Conservation (phyloP, 1,139 yeast genomes). For the Candida sanyaensis region DNA sequence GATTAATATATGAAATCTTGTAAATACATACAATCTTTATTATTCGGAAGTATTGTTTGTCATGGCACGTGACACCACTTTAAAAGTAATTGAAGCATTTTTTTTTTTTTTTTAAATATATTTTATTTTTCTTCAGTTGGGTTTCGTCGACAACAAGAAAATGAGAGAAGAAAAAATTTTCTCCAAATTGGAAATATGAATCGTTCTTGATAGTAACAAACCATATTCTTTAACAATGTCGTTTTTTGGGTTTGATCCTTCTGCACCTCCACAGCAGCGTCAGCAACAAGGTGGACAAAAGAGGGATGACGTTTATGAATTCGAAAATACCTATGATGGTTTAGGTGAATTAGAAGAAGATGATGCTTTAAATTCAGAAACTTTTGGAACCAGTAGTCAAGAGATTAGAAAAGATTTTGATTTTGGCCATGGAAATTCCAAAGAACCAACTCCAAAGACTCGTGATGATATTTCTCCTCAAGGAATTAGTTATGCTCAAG, state of each 20-base stretch:
- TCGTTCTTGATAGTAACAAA: not conserved
- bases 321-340: constrained; percentile 84
- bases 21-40: not conserved
- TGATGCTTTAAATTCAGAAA: constrained; percentile 84
- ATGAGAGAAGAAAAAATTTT: constrained; percentile 1
- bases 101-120: too few relatives aligned
- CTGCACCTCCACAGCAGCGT: constrained; percentile 33
- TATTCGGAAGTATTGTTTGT: not conserved
- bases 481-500: constrained; percentile 60
- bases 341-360: constrained; percentile 74
- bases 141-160: constrained; percentile 4
- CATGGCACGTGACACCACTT: too few relatives aligned
- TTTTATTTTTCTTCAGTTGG: not conserved
- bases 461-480: constrained; percentile 24
- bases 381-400: constrained; percentile 67
- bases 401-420: constrained; percentile 71
- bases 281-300: constrained; percentile 13
- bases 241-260: constrained; percentile 58
- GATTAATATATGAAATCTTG: not conserved
- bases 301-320: constrained; percentile 52
- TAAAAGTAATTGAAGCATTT: not conserved
- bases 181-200: too few relatives aligned
- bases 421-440: constrained; percentile 52
- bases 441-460: constrained; percentile 12
- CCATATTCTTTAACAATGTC: constrained; percentile 39